These are phyloP conservation scores for Candida frijolesensis DNA, from an alignment of 1,139 yeast genomes.

Conservation along the genomic window DNA sequence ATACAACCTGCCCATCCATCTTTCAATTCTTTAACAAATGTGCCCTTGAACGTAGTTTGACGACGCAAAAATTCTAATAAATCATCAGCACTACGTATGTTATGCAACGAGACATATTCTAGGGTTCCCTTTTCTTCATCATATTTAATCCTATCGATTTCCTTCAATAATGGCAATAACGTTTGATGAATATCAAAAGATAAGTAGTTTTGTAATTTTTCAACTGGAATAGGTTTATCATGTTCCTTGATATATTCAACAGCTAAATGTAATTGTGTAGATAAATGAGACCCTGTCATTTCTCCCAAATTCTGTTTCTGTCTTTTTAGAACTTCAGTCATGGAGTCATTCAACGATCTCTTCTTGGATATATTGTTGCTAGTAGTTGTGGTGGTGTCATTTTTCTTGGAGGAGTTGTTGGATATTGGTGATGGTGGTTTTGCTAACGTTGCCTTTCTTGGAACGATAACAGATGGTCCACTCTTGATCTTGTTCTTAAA, in stretches of 20 bases:
- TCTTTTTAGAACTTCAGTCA: constrained; percentile 39
- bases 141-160: constrained; percentile 73
- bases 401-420: constrained; percentile 5
- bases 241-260: constrained; percentile 78
- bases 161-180: constrained; percentile 68
- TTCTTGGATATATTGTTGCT: constrained; percentile 6
- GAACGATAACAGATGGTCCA: constrained; percentile 46
- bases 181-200: constrained; percentile 49
- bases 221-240: constrained; percentile 68
- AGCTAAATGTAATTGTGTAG: constrained; percentile 82
- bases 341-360: constrained; percentile 26
- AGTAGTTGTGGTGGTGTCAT: constrained; percentile 3
- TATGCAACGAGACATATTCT: constrained; percentile 86
- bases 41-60: constrained; percentile 88
- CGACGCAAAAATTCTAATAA: constrained; percentile 71
- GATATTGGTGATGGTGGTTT: constrained; percentile 15
- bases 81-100: constrained; percentile 80
- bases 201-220: constrained; percentile 62
- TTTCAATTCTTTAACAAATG: constrained; percentile 81
- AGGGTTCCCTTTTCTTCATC: constrained; percentile 63
- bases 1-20: constrained; percentile 98
- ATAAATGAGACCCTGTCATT: constrained; percentile 60
- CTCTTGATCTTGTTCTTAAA: constrained; percentile 50
- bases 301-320: constrained; percentile 33
- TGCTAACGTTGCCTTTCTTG: constrained; percentile 27